phyloP scores from a whole-genome alignment of 805 yeast genomes.

The Blastobotrys peoriensis region DNA sequence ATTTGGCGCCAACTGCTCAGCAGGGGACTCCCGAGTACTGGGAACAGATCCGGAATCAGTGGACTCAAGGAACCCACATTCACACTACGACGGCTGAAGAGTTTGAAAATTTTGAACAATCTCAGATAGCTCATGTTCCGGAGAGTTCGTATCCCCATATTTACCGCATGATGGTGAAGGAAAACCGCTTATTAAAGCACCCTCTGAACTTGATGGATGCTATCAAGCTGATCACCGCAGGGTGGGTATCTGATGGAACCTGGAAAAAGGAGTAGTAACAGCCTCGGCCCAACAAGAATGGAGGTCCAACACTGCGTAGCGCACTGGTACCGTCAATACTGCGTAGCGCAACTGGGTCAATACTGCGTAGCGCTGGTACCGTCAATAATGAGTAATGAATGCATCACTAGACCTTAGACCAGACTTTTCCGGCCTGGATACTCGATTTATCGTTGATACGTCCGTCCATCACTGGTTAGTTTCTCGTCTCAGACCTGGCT shows the following conservation, averaged over 20 bases:
- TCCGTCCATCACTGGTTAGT: too few species aligned
- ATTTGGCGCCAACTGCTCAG: neutral
- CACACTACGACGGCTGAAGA: slow-evolving; percentile 14
- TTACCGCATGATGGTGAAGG: slow-evolving; percentile 63
- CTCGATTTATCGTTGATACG: too few species aligned
- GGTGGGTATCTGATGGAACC: slow-evolving; percentile 75
- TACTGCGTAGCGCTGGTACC: too few species aligned
- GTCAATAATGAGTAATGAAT: too few species aligned
- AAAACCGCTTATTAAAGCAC: slow-evolving; percentile 57
- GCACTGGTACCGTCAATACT: too few species aligned
- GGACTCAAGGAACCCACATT: slow-evolving; percentile 40
- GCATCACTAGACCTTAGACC: too few species aligned
- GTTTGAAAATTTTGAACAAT: slow-evolving; percentile 10
- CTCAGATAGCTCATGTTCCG: slow-evolving; percentile 26
- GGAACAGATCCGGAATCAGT: slow-evolving; percentile 41
- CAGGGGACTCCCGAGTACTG: neutral
- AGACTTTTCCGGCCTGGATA: too few species aligned
- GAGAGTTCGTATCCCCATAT: slow-evolving; percentile 36
- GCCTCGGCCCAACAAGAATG: too few species aligned
- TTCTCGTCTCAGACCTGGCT: too few species aligned
- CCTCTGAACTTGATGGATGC: slow-evolving; percentile 74
- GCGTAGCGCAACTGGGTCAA: too few species aligned
- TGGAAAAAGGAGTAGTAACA: slow-evolving; percentile 46
- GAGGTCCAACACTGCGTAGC: too few species aligned
- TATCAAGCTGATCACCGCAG: slow-evolving; percentile 64